A percentile compares a stretch with the other conserved stretches of the same genome.
These are phyloP conservation scores for Pinguiococcus pyrenoidosus DNA, from an alignment of 108 stramenopile species.

Conservation along the genomic window DNA sequence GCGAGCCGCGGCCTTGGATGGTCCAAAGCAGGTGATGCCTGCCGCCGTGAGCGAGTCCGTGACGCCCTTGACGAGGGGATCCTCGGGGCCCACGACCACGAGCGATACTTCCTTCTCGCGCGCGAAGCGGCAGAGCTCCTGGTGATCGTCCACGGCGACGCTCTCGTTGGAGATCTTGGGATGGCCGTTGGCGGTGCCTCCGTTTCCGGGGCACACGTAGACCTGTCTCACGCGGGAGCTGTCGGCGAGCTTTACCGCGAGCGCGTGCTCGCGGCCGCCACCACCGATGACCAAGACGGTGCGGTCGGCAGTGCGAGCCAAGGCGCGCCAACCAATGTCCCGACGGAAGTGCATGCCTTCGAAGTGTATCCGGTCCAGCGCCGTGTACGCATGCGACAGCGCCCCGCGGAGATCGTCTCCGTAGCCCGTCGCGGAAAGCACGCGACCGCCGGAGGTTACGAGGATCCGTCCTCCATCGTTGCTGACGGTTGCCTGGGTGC, in stretches of 20 bases:
- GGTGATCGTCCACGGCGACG: not conserved
- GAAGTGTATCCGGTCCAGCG: constrained; percentile 12
- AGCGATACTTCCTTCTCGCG: constrained; percentile 5
- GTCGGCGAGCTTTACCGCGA: constrained; percentile 4
- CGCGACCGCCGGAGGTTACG: constrained; percentile 77
- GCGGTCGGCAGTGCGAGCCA: not conserved
- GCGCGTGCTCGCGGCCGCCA: constrained; percentile 27
- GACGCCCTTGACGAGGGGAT: constrained; percentile 81
- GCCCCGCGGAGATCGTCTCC: constrained; percentile 59
- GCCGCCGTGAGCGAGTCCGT: constrained; percentile 62
- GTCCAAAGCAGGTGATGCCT: constrained; percentile 84
- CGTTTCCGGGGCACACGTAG: constrained; percentile 1
- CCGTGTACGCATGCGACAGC: constrained; percentile 58
- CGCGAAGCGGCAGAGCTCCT: not conserved
- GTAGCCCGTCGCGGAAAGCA: constrained; percentile 74
- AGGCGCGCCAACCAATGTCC: constrained; percentile 13
- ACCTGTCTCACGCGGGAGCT: not conserved
- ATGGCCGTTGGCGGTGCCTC: constrained; percentile 1
- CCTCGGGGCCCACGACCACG: constrained; percentile 87
- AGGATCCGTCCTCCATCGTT: constrained; percentile 19
- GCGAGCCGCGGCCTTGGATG: constrained; percentile 70
- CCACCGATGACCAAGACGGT: constrained; percentile 15
- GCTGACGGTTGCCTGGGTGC: constrained; percentile 52
- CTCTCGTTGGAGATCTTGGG: constrained; percentile 10
- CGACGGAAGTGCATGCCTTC: constrained; percentile 11